phyloP scores from a whole-genome alignment of 2,329 filamentous ascomycete species.

The Botrytis squamosa region DNA sequence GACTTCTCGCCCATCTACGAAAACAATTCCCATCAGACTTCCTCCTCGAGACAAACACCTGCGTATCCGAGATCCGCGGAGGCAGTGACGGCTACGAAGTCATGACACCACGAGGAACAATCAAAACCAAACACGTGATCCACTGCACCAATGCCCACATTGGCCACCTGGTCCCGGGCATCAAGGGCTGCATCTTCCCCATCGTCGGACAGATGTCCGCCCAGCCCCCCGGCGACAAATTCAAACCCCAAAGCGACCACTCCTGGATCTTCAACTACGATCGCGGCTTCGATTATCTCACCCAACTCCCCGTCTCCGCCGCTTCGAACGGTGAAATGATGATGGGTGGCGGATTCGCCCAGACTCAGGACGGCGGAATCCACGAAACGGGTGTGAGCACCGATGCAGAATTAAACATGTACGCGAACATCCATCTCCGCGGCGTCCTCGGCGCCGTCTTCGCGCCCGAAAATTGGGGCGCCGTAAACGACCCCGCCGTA shows the following conservation, averaged over 20 bases:
- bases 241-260: slow-evolving; percentile 13
- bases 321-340: slow-evolving; percentile 7
- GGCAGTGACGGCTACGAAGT: slow-evolving; percentile 44
- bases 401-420: slow-evolving; percentile 1
- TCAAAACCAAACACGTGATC: slow-evolving; percentile 56
- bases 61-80: slow-evolving; percentile 22
- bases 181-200: slow-evolving; percentile 55
- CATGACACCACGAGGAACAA: slow-evolving; percentile 53
- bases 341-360: slow-evolving; percentile 9
- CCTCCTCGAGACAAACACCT: slow-evolving; percentile 52
- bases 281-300: slow-evolving; percentile 12
- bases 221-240: background rate
- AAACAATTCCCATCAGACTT: slow-evolving; percentile 46
- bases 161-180: slow-evolving; percentile 55
- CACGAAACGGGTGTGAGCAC: background rate
- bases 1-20: slow-evolving; percentile 49
- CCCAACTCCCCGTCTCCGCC: slow-evolving; percentile 1
- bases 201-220: slow-evolving; percentile 43
- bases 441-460: background rate
- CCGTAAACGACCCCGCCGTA: slow-evolving; percentile 41
- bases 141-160: slow-evolving; percentile 70
- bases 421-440: slow-evolving; percentile 5
- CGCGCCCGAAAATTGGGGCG: slow-evolving; percentile 47
- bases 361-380: background rate
- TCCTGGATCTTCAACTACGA: slow-evolving; percentile 19